These are phyloP conservation scores for Scheffersomyces quercinus DNA, from an alignment of 1,139 yeast genomes.

Conservation along the genomic window DNA sequence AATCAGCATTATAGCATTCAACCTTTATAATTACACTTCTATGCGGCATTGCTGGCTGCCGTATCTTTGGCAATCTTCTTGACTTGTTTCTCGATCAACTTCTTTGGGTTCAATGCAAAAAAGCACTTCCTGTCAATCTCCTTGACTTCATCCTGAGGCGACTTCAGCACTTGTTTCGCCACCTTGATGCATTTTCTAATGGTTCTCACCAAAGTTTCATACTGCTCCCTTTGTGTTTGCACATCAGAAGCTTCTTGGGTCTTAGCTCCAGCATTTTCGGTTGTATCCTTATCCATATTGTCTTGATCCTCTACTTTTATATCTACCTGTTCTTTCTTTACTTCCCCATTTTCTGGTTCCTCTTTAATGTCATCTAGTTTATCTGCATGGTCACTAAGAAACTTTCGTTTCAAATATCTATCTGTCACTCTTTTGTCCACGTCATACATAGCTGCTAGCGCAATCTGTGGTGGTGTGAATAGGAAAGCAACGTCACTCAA, in stretches of 20 bases:
- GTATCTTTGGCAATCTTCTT: slow-evolving; percentile 15
- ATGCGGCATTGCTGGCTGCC: too few species aligned
- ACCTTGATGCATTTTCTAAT: slow-evolving; percentile 51
- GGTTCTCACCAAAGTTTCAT: slow-evolving; percentile 43
- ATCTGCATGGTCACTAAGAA: slow-evolving; percentile 28
- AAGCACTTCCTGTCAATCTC: slow-evolving; percentile 63
- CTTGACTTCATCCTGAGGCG: slow-evolving; percentile 62
- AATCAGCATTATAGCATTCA: too few species aligned
- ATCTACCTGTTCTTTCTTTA: slow-evolving; percentile 15
- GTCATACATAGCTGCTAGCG: slow-evolving; percentile 77
- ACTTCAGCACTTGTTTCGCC: slow-evolving; percentile 42
- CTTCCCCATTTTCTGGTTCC: slow-evolving; percentile 6
- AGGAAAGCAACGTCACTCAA: slow-evolving; percentile 74
- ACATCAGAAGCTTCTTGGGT: not conserved
- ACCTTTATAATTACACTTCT: too few species aligned
- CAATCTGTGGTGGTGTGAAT: slow-evolving; percentile 93
- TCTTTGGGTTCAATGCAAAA: slow-evolving; percentile 59
- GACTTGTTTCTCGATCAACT: slow-evolving; percentile 45
- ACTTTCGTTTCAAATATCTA: slow-evolving; percentile 63
- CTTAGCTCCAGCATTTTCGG: slow-evolving; percentile 2
- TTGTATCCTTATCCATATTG: slow-evolving; percentile 3
- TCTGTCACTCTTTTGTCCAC: slow-evolving; percentile 65
- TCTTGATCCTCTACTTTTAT: slow-evolving; percentile 11
- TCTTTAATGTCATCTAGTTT: slow-evolving; percentile 13
- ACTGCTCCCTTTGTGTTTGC: slow-evolving; percentile 24